Evolutionary conservation across 2,329 filamentous ascomycete species (phyloP).

Genomic region (Calonectria naviculata): DNA sequence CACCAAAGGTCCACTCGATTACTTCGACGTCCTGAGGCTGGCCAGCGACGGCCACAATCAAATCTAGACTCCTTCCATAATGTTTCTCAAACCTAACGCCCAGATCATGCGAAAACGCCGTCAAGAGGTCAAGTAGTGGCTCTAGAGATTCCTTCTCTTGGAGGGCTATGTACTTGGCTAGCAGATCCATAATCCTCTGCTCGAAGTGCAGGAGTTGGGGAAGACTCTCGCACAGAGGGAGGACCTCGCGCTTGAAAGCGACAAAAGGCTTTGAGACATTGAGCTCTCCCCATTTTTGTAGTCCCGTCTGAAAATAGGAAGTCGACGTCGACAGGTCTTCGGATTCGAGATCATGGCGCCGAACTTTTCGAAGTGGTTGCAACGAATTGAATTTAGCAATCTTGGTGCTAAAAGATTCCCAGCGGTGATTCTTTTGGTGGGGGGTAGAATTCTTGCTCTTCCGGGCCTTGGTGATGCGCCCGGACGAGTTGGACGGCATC

Average conservation of each 20-base stretch:
- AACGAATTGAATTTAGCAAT: constrained; percentile 89
- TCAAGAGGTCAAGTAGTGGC: constrained; percentile 86
- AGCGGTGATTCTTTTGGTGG: constrained; percentile 86
- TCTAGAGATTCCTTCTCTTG: constrained; percentile 86
- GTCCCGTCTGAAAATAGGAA: constrained; percentile 87
- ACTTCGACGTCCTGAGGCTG: constrained; percentile 84
- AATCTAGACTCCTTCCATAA: constrained; percentile 78
- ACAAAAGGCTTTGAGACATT: constrained; percentile 88
- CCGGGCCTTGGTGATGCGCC: constrained; percentile 75
- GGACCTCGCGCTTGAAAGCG: constrained; percentile 79
- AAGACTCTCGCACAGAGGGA: constrained; percentile 86
- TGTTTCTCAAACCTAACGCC: constrained; percentile 89
- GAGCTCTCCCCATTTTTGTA: constrained; percentile 91
- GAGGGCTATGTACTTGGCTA: constrained; percentile 81
- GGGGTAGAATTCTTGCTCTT: constrained; percentile 78
- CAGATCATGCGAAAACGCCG: constrained; percentile 94
- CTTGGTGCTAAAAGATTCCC: constrained; percentile 91
- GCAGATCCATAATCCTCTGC: constrained; percentile 81
- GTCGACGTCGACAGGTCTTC: constrained; percentile 80
- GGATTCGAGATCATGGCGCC: constrained; percentile 84
- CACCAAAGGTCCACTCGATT: constrained; percentile 98
- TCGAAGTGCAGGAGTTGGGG: constrained; percentile 94
- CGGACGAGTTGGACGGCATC: constrained; percentile 72
- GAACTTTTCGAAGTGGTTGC: constrained; percentile 91
- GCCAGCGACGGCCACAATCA: constrained; percentile 83